These are phyloP conservation scores for Colletotrichum eleusines DNA, from an alignment of 2,329 filamentous ascomycete genomes.

Conservation along the genomic window DNA sequence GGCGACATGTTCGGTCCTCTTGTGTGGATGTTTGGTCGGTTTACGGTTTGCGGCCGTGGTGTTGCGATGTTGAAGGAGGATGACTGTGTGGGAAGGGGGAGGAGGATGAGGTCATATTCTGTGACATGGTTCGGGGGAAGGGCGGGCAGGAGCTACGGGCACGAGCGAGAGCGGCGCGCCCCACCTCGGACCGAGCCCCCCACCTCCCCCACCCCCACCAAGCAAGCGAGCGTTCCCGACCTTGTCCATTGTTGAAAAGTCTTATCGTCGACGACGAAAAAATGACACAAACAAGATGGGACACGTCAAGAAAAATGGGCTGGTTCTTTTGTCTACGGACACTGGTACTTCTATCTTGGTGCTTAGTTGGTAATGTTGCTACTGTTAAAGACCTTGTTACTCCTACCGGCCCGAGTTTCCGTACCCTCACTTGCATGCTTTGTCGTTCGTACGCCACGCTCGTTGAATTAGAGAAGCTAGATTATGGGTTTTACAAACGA, in stretches of 20 bases:
- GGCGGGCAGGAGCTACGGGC: constrained; percentile 2
- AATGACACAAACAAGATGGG: neutral
- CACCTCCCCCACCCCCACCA: constrained; percentile 7
- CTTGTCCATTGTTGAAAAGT: neutral
- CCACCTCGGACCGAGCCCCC: constrained; percentile 1
- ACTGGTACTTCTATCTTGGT: neutral
- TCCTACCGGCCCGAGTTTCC: neutral
- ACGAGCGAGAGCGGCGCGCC: neutral
- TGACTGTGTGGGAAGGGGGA: neutral
- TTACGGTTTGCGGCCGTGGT: neutral
- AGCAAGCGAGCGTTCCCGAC: neutral
- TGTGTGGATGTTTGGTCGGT: constrained; percentile 45
- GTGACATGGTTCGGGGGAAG: neutral
- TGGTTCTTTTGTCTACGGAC: neutral
- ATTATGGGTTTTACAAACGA: neutral
- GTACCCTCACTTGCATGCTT: neutral
- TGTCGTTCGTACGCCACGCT: neutral
- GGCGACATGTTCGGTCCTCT: constrained; percentile 53
- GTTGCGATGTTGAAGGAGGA: neutral
- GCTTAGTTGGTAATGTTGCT: too few species aligned
- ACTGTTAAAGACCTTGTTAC: neutral
- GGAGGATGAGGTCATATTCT: constrained; percentile 2
- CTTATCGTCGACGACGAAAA: neutral
- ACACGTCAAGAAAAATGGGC: neutral
- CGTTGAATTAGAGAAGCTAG: neutral